Evolutionary conservation across 768 basidiomycete genomes (phyloP), one percentile per base, ranked within the genome.

Genomic region (Baorangia bicolor): DNA sequence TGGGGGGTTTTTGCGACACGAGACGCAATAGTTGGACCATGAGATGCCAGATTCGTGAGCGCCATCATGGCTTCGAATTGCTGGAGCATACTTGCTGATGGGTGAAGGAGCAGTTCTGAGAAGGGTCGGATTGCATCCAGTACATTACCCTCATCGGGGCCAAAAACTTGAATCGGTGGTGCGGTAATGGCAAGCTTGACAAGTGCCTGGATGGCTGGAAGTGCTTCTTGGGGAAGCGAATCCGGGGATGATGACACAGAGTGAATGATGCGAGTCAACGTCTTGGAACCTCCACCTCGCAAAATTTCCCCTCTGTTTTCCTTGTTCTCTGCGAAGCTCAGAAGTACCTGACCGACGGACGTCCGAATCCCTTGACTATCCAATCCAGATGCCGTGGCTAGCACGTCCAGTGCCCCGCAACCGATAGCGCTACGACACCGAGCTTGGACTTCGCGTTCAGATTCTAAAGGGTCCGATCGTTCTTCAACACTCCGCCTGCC

Each of bases 11-110:
- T 75, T 2, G 85, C 86, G 45, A 97, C 82, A 43, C 87, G 82
- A 20, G 81, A 76, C 3, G 91, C 85, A 10, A 86, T 70, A 30
- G 83, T 81, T 0, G 84, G 75, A 46, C 81, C 82, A 49, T 91
- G 80, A 18, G 94, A 94, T 0, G 96, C 87, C 40, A 98, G 74
- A 69, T 99, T 99, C 9, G 97, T 99, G 49, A 99, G 78, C 1
- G 94, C 95, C 96, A 98, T 98, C 63, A 95, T 77, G 4, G 86
- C 85, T 71, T 99, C 97, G 64, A 99, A 99, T 38, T 82, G 81
- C 66, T 97, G 93, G 7, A 98, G 75, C 33, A 90, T 80, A 43
- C 74, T 86, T 10, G 92, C 82, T 0, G 83, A 79, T 1, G 83
- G 73, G 65, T 89, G 85, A 38, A 83, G 81, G 34, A 98, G 77